Base-by-base conservation (phyloP, 78 protist species). In the Cavenderia fasciculata region DNA sequence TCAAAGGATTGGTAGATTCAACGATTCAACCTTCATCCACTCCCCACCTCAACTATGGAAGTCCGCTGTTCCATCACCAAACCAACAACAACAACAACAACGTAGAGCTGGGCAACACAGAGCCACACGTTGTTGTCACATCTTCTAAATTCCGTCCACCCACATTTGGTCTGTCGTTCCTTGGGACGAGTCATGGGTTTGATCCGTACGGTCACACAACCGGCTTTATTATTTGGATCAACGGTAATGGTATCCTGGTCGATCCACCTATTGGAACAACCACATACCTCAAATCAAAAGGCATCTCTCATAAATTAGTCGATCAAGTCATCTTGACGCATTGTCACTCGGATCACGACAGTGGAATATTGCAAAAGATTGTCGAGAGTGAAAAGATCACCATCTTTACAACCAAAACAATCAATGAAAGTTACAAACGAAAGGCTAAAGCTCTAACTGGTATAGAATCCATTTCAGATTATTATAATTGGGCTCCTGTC, bases 301-400 rank as follows among this genome's bases (percentile, higher is more conserved):
- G 86, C 14, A 25, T 87, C 27, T 51, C 34, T 46, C 78, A 84
- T 16, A 51, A 66, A 41, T 18, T 54, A 0, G 93, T 94, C 12
- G 92, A 86, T n/a, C 25, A 34, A 46, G 85, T 91, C n/a, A 94
- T 94, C n/a, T 65, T 94, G 10, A 89, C 96, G 1, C 96, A 94
- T 68, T 89, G 95, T 29, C 96, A 94, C 66, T 84, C 96, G 0
- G 96, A 94, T 71, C 96, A 94, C 47, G 96, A 94, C 77, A 63
- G 89, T 47, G 96, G 96, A 23, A 65, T 92, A 0, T 87, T 94
- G 49, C 93, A 89, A 56, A 34, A 74, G 54, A 66, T 92, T 54
- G 70, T 94, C 1, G 61, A 52, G 46, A 65, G 85, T 59, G 66
- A 51, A 56, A 86, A 92, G 34, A 72, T 94, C 12, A 75, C 87